These are phyloP conservation scores for Cystofilobasidium macerans DNA, from an alignment of 768 basidiomycete species.

Conservation along the genomic window DNA sequence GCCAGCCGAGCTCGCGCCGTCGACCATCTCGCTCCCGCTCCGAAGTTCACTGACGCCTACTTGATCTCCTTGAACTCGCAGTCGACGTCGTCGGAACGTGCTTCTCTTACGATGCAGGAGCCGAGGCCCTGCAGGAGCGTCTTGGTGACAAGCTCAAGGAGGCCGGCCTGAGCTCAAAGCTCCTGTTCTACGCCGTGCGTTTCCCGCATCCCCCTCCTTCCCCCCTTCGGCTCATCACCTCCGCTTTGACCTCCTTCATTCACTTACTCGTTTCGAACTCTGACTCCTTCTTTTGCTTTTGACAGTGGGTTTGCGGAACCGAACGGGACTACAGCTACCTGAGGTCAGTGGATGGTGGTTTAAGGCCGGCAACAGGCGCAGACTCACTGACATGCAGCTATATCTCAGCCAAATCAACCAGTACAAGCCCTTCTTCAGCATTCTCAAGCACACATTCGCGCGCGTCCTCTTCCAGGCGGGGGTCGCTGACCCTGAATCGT, in stretches of 20 bases:
- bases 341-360: too few relatives aligned
- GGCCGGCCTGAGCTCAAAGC: slow-evolving; percentile 30
- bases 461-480: slow-evolving; percentile 32
- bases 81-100: slow-evolving; percentile 32
- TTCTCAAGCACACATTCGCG: slow-evolving; percentile 27
- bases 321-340: slow-evolving; percentile 31
- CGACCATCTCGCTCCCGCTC: neutral
- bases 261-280: neutral
- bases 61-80: neutral
- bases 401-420: slow-evolving; percentile 33
- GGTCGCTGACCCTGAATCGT: slow-evolving; percentile 28
- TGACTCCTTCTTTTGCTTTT: too few relatives aligned
- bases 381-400: neutral
- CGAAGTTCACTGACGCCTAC: neutral
- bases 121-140: slow-evolving; percentile 29
- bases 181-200: slow-evolving; percentile 31
- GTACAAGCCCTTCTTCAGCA: slow-evolving; percentile 31
- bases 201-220: too few relatives aligned
- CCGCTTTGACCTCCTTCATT: neutral
- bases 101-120: slow-evolving; percentile 31
- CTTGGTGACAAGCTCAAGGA: slow-evolving; percentile 30
- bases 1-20: too few relatives aligned
- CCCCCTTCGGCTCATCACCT: too few relatives aligned
- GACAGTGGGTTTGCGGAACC: slow-evolving; percentile 29
- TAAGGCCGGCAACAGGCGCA: neutral